Evolutionary conservation across 202 grass and related monocot species (phyloP), one percentile per base, ranked within the genome.

Genomic region (Musa balbisiana): DNA sequence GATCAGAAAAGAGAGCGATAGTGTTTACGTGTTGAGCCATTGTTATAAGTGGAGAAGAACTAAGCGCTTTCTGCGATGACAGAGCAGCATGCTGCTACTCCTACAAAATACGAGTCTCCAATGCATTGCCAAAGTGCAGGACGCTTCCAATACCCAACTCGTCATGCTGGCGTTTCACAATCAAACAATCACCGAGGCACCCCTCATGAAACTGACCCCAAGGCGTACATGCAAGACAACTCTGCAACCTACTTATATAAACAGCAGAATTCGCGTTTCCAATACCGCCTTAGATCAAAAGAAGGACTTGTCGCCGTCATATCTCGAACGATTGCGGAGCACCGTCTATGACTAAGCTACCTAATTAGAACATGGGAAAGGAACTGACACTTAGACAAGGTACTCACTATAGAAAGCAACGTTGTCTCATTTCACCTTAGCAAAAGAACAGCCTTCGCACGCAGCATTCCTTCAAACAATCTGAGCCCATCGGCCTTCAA

Each of bases 81-180:
- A 49, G 43, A 64, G 16, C 74, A 64, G 49, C 10, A 15, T 1
- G 54, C 6, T 26, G 27, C 29, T 11, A n/a, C 49, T 62, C 20
- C 74, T 23, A 64, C 1, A 10, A 76, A 59, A 50, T 3, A 59
- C 13, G 59, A 27, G 14, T 9, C 24, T 55, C 72, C 55, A 15
- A 60, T 10, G 72, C 59, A 76, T 29, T 43, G 14, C 58, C 29
- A 4, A 51, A 51, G 55, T 62, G 56, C 25, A 52, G 33, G 12
- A 63, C 53, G 2, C 16, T 76, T 11, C 10, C 29, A 11, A 52
- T 29, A 12, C 59, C 49, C 27, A 16, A 51, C 15, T 76, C 74
- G 55, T 49, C 74, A 23, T 64, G 22, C 27, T 14, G 43, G 58
- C 74, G 64, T 51, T 76, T n/a, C n/a, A n/a, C 19, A 56, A n/a